Percentiles rank a stretch among this genome's conserved stretches.
Evolutionary conservation across 164 flowering plant species (phyloP).

Genomic region (Piper betle): DNA sequence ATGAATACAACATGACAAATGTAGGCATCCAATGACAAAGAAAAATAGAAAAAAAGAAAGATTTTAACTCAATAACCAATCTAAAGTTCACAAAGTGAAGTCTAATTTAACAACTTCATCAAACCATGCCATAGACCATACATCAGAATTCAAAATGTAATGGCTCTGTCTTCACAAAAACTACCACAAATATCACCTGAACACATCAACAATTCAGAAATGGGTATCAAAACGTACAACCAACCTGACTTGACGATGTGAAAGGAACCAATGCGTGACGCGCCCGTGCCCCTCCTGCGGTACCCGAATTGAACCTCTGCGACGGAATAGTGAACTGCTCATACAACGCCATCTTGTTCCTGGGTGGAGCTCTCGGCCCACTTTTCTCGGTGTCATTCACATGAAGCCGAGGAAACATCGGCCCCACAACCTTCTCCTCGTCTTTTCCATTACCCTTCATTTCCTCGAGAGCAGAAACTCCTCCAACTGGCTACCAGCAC

Average conservation of each 20-base stretch:
- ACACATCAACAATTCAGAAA: background rate
- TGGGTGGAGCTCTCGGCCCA: conserved; percentile 81
- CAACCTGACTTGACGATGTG: conserved; percentile 38
- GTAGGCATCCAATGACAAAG: too few relatives aligned
- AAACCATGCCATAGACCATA: too few relatives aligned
- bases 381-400: conserved; percentile 76
- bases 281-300: conserved; percentile 17
- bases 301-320: conserved; percentile 34
- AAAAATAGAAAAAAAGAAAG: too few relatives aligned
- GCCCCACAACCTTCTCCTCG: conserved; percentile 31
- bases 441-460: conserved; percentile 37
- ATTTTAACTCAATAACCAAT: too few relatives aligned
- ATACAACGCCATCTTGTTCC: conserved; percentile 89
- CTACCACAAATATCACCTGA: background rate
- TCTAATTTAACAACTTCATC: too few relatives aligned
- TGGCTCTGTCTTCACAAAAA: too few relatives aligned
- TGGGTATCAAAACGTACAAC: conserved; percentile 1
- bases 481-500: background rate
- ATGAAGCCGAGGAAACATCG: conserved; percentile 81
- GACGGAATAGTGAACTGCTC: conserved; percentile 64
- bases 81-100: too few relatives aligned
- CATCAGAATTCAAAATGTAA: too few relatives aligned
- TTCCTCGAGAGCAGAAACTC: conserved; percentile 6
- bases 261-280: conserved; percentile 20
- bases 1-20: too few relatives aligned